Evolutionary conservation across 331 rosid genomes (phyloP), one percentile per base, ranked within the genome.

Genomic region (Malus hybrid): DNA sequence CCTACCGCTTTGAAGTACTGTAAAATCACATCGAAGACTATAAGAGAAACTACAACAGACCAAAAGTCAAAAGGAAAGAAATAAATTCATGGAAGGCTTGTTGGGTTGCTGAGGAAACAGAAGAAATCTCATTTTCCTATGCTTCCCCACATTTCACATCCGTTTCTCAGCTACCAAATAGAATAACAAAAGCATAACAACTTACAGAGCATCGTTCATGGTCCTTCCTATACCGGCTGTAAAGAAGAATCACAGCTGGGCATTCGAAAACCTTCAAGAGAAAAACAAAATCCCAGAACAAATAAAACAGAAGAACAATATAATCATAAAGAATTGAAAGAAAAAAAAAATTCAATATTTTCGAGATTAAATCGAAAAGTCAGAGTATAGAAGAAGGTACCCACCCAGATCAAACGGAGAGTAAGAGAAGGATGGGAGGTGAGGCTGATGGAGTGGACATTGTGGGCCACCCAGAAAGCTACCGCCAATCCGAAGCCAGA

Each of bases 1-100:
- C 89, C 89, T 20, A 86, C 87, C 33, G 96, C 96, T 81, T 85
- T 80, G 78, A 86, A 80, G 80, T 88, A 94, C 97, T 94, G 87
- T 66, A 80, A 71, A 71, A 4, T 59, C 71, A 61, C 55, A 74
- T 59, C 11, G 33, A 48, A 65, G 39, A 50, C 76, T 6, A 72
- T 33, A 28, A 33, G 1, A 24, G 7, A 77, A 8, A 70, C 32
- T 34, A n/a, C 7, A 67, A 56, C 36, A 15, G n/a, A 24, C 8
- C 28, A 36, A 28, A 32, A 63, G 20, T 63, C 10, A 48, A 57
- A 55, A 20, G 60, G 7, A 9, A 65, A 8, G n/a, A 6, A 1
- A 62, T 5, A 74, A 14, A 76, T 6, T 36, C 22, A 36, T 11
- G 65, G 50, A 16, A 5, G 1, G 5, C 1, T 34, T 10, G 39